Conservation (phyloP, 805 yeast genomes). For the Pichia occidentalis region DNA sequence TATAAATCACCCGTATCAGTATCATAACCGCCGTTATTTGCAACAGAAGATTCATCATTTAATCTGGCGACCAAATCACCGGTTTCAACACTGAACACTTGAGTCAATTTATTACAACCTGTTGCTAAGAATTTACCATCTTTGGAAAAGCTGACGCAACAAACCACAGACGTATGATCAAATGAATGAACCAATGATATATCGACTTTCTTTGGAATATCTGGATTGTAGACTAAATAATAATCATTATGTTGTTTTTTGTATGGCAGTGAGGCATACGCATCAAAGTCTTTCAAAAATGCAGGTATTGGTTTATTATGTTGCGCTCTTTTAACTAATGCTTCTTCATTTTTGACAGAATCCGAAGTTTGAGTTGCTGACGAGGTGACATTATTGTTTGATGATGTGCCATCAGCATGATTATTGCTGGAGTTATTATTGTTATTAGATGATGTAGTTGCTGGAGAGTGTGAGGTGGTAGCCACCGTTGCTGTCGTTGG, state of each 20-base stretch:
- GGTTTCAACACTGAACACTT: constrained; percentile 85
- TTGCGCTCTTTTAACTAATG: constrained; percentile 36
- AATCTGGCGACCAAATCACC: constrained; percentile 85
- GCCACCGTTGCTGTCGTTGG: no score
- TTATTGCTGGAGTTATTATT: no score
- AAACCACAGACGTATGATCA: constrained; percentile 91
- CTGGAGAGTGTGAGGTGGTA: no score
- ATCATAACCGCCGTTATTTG: constrained; percentile 41
- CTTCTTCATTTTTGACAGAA: constrained; percentile 22
- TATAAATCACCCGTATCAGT: constrained; percentile 76
- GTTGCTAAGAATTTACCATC: constrained; percentile 93
- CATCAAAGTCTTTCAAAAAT: constrained; percentile 74
- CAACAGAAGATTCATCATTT: constrained; percentile 64
- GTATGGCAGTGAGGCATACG: constrained; percentile 65
- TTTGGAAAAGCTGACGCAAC: constrained; percentile 88
- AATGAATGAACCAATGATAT: constrained; percentile 84
- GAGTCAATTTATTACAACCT: constrained; percentile 94
- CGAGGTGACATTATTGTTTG: constrained; percentile 18
- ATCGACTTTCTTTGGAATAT: constrained; percentile 67
- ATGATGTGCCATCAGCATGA: no score
- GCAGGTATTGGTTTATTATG: constrained; percentile 76
- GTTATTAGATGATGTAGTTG: constrained; percentile 26
- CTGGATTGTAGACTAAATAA: constrained; percentile 86
- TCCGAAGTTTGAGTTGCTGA: neutral
- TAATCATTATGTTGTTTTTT: constrained; percentile 81